Conservation (phyloP, 176 grass and related monocot genomes). For the Avena insularis region DNA sequence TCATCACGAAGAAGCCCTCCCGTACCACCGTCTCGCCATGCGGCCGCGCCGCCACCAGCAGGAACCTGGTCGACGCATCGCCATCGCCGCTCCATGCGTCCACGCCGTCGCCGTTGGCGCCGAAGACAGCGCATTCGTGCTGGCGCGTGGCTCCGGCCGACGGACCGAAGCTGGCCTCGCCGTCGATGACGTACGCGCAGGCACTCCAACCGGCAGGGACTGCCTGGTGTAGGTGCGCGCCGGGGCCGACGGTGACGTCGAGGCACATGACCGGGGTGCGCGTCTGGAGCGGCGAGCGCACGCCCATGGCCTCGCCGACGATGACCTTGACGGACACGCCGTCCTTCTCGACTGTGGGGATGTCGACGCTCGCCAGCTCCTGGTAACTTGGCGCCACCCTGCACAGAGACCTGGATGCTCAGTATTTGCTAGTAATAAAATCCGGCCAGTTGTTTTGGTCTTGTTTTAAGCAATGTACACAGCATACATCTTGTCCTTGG, state of each 20-base stretch:
- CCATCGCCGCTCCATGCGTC: conserved; percentile 24
- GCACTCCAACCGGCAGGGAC: conserved; percentile 70
- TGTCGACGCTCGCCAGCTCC: conserved; percentile 67
- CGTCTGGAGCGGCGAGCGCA: conserved; percentile 61
- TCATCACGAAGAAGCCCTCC: conserved; percentile 86
- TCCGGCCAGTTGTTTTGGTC: no score
- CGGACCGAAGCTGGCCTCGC: conserved; percentile 57
- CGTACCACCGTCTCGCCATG: conserved; percentile 61
- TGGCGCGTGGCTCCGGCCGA: background rate
- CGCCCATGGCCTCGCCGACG: conserved; percentile 71
- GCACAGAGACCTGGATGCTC: background rate
- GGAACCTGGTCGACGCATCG: conserved; percentile 32
- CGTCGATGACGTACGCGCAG: conserved; percentile 73
- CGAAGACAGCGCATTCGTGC: conserved; percentile 66
- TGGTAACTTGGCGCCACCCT: conserved; percentile 90
- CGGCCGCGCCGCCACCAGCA: conserved; percentile 68
- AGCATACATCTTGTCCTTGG: conserved; percentile 82
- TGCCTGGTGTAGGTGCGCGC: conserved; percentile 49
- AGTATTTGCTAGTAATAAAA: no score
- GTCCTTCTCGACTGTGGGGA: conserved; percentile 54
- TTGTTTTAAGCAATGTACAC: no score
- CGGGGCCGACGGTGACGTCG: conserved; percentile 69
- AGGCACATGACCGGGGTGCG: conserved; percentile 73
- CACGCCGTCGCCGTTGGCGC: conserved; percentile 49
- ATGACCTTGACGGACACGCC: conserved; percentile 81